Evolutionary conservation across 2,329 filamentous ascomycete species (phyloP), one percentile per base, ranked within the genome.

Genomic region (Alternaria tenuissima): DNA sequence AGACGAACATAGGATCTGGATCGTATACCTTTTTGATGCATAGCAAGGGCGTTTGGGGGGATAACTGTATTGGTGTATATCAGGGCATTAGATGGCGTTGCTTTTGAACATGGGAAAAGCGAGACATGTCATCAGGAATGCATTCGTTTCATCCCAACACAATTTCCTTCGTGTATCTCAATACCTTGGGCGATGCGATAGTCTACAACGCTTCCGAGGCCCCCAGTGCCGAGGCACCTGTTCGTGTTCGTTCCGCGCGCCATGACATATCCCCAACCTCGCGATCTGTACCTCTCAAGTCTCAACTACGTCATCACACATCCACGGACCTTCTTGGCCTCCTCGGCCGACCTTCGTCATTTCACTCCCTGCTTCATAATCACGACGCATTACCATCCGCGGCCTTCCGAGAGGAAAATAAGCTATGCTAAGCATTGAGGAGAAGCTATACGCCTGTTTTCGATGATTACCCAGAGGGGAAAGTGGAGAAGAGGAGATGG

Each of bases 31-130:
- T 22, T 36, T 53, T 48, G 20, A 30, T 59, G 66, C 66, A 68
- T 68, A 67, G 66, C 66, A 57, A 20, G 52, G 59, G 62, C 53
- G 61, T 49, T 43, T 3, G 9, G 24, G 46, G 46, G 1, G 5
- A 26, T n/a, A 11, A 38, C 16, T 38, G 32, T 4, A 3, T 49
- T 49, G 46, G 20, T 32, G 38, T 26, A 48, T 24, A 36, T 49
- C 8, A 14, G 32, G 32, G 32, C 46, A 53, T 44, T 44, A 53
- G 34, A 53, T 42, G 38, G 51, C 51, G 46, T 49, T n/a, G 22
- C 24, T 3, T 38, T 36, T 7, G 16, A 36, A 36, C 20, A 11
- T 14, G 20, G 30, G 20, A 32, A 38, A 18, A 11, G 8, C 20
- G 22, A 38, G 32, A 49, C 8, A 16, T 7, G 20, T 22, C 32